Evolutionary conservation across 2,329 filamentous ascomycete species (phyloP).

Genomic region (Aquanectria penicillioides): DNA sequence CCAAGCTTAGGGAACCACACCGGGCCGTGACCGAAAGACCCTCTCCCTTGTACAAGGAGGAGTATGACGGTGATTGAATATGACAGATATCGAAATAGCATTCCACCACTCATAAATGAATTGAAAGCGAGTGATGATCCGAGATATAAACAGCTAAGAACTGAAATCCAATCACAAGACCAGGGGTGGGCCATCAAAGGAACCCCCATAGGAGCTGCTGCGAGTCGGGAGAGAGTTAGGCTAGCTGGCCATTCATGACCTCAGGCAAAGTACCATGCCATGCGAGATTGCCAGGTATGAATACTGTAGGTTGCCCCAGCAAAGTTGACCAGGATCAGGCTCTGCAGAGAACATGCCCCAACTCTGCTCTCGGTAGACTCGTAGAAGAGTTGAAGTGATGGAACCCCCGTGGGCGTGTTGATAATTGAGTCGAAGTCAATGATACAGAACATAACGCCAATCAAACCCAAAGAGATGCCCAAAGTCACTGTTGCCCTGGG

Average conservation of each 20-base stretch:
- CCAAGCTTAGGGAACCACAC: constrained; percentile 9
- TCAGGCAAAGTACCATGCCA: constrained; percentile 9
- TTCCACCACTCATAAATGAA: not conserved
- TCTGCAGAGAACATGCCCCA: not conserved
- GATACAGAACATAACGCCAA: constrained; percentile 12
- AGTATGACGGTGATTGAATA: not conserved
- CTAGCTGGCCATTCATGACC: constrained; percentile 6
- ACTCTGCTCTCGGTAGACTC: not conserved
- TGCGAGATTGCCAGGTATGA: constrained; percentile 15
- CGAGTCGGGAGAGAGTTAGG: not conserved
- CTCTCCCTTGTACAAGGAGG: not conserved
- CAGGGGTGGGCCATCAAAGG: constrained; percentile 5
- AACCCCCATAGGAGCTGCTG: not conserved
- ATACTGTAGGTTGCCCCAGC: not conserved
- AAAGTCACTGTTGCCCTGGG: constrained; percentile 1
- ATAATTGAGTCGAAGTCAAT: not conserved
- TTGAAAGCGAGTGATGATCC: not conserved
- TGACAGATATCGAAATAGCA: constrained; percentile 11
- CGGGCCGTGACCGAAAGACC: not conserved
- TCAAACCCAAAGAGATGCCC: not conserved
- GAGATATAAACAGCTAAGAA: not conserved
- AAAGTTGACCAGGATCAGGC: not conserved
- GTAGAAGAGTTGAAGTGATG: constrained; percentile 6
- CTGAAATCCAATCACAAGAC: constrained; percentile 7
- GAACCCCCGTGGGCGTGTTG: not conserved